A percentile compares a stretch with the other conserved stretches of the same genome.
Evolutionary conservation across 345 rosid species (phyloP).

Genomic region (Citrus glauca): DNA sequence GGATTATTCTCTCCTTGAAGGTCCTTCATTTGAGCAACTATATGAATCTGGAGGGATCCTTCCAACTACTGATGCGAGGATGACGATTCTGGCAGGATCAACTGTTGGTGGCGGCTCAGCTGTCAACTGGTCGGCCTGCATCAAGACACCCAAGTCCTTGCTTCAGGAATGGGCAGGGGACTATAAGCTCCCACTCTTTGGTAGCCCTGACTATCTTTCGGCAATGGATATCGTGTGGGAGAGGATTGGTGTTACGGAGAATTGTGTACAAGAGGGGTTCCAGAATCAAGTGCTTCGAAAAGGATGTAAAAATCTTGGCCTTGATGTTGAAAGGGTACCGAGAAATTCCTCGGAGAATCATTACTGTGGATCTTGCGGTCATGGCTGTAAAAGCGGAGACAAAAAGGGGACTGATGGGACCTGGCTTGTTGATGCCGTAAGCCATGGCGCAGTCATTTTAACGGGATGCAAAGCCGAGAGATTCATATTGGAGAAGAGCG

Average conservation of each 20-base stretch:
- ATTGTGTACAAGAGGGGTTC: constrained; percentile 52
- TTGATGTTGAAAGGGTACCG: constrained; percentile 43
- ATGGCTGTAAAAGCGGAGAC: constrained; percentile 79
- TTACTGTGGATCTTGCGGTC: constrained; percentile 80
- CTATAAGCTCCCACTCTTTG: constrained; percentile 41
- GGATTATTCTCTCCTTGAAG: constrained; percentile 66
- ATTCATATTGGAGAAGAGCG: constrained; percentile 43
- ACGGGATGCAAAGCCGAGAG: constrained; percentile 85
- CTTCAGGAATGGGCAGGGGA: constrained; percentile 73
- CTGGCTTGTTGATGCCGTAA: constrained; percentile 84
- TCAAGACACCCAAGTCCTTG: constrained; percentile 59
- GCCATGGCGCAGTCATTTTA: constrained; percentile 60
- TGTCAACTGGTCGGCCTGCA: constrained; percentile 86
- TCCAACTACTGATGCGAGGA: constrained; percentile 32
- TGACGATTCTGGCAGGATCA: constrained; percentile 62
- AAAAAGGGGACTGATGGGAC: constrained; percentile 76
- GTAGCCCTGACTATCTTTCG: constrained; percentile 38
- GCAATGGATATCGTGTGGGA: constrained; percentile 71
- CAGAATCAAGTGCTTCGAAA: constrained; percentile 72
- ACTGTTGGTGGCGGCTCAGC: constrained; percentile 91
- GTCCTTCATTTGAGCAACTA: constrained; percentile 43
- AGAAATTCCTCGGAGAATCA: constrained; percentile 74
- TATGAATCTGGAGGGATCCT: constrained; percentile 73
- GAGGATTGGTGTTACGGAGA: constrained; percentile 70
- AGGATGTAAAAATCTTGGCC: constrained; percentile 76